phyloP scores from a whole-genome alignment of 768 basidiomycete genomes.

The Guyanaporus albipodus region DNA sequence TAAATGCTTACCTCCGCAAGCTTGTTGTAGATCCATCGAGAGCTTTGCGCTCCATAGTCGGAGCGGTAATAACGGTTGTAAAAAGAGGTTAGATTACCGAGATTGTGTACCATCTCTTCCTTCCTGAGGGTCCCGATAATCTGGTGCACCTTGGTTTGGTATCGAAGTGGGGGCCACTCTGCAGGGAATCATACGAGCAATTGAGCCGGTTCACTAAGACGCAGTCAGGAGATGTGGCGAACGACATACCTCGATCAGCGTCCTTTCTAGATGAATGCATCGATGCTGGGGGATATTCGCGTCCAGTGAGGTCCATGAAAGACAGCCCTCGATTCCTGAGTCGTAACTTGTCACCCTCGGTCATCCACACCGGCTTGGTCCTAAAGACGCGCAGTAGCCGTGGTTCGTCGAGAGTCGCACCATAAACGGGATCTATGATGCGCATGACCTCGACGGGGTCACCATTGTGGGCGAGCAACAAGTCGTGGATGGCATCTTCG shows the following conservation, averaged over 20 bases:
- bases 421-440: slow-evolving; percentile 11
- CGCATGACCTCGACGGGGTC: slow-evolving; percentile 17
- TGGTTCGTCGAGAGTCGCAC: slow-evolving; percentile 16
- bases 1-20: background rate
- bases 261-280: background rate
- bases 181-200: background rate
- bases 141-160: background rate
- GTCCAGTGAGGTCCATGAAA: background rate
- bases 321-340: background rate
- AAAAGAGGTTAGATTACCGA: background rate
- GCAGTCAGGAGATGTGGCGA: background rate
- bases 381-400: slow-evolving; percentile 2
- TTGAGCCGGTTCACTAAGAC: background rate
- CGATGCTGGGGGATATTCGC: background rate
- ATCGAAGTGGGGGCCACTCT: background rate
- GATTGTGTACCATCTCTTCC: background rate
- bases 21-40: slow-evolving; percentile 35
- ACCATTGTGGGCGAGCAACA: slow-evolving; percentile 8
- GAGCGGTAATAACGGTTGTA: background rate
- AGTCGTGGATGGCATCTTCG: slow-evolving; percentile 3
- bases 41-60: slow-evolving; percentile 37
- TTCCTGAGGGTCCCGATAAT: background rate
- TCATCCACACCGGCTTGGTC: background rate
- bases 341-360: slow-evolving; percentile 2
- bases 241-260: background rate